Evolutionary conservation across 768 basidiomycete genomes (phyloP).

Genomic region (Tubosaeta sp.): DNA sequence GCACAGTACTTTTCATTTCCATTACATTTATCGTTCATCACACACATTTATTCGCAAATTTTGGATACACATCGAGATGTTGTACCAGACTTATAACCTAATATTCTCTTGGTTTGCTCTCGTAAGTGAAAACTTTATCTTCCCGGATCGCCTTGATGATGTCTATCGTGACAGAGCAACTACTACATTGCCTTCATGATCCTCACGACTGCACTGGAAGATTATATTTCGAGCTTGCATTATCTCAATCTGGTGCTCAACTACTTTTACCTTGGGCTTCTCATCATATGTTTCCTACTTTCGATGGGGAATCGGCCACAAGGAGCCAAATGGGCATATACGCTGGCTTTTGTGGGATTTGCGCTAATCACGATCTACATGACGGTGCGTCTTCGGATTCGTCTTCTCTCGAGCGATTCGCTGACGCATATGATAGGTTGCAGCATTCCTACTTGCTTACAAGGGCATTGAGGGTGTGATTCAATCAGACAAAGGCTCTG

Average conservation of each 20-base stretch:
- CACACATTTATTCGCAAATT: conserved; percentile 80
- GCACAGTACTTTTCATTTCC: conserved; percentile 88
- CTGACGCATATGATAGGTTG: conserved; percentile 41
- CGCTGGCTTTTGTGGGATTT: conserved; percentile 81
- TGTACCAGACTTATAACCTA: conserved; percentile 87
- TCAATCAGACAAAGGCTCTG: conserved; percentile 37
- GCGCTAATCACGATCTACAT: conserved; percentile 93
- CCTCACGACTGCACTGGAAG: conserved; percentile 69
- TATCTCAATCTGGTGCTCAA: conserved; percentile 74
- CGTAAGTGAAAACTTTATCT: conserved; percentile 36
- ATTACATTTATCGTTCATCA: conserved; percentile 90
- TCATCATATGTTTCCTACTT: conserved; percentile 85
- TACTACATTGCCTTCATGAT: conserved; percentile 88
- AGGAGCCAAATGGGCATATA: conserved; percentile 85
- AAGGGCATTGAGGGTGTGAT: conserved; percentile 69
- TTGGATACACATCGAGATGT: conserved; percentile 92
- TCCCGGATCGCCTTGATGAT: not conserved
- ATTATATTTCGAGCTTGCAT: conserved; percentile 55
- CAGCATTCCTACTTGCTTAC: conserved; percentile 79
- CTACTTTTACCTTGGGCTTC: conserved; percentile 83
- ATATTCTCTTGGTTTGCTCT: conserved; percentile 91
- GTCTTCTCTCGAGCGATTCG: not conserved
- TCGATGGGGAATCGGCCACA: conserved; percentile 90
- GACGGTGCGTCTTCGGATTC: conserved; percentile 56
- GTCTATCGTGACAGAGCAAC: conserved; percentile 54